Percentiles rank a stretch among this genome's conserved stretches.
Conservation (phyloP, 1,284 basidiomycete species). For the Amylostereum areolatum region DNA sequence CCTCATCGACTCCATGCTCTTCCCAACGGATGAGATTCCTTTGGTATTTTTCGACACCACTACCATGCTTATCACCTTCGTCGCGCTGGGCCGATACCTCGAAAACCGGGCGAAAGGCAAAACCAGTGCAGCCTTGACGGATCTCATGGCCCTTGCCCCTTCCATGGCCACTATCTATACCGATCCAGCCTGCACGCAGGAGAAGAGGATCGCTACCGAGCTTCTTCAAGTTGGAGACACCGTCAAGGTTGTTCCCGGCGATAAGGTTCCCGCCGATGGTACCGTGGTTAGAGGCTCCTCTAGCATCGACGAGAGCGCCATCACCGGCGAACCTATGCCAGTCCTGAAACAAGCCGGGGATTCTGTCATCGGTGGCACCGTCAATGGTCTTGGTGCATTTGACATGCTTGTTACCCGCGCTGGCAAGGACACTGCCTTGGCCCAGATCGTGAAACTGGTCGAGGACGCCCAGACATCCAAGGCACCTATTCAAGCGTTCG, state of each 20-base stretch:
- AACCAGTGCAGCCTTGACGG: constrained; percentile 93
- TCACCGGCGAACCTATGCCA: constrained; percentile 95
- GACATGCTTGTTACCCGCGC: constrained; percentile 95
- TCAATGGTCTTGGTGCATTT: constrained; percentile 94
- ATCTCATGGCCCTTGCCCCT: constrained; percentile 92
- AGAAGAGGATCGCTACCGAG: constrained; percentile 91
- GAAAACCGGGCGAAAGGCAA: constrained; percentile 97
- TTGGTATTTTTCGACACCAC: constrained; percentile 98
- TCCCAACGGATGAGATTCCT: constrained; percentile 65
- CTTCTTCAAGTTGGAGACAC: constrained; percentile 92
- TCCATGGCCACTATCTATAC: constrained; percentile 95
- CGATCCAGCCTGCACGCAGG: constrained; percentile 70
- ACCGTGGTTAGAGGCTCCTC: constrained; percentile 83
- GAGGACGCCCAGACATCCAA: constrained; percentile 98
- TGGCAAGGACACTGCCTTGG: constrained; percentile 91
- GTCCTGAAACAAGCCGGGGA: constrained; percentile 82
- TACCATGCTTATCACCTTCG: constrained; percentile 98
- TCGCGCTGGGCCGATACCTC: constrained; percentile 91
- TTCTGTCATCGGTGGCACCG: constrained; percentile 90
- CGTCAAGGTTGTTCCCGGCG: constrained; percentile 93
- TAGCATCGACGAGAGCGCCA: constrained; percentile 92
- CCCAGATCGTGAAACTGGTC: constrained; percentile 95
- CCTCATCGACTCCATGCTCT: constrained; percentile 67
- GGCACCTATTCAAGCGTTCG: constrained; percentile 97
- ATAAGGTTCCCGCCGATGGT: constrained; percentile 96